Conservation (phyloP, 2,329 filamentous ascomycete species). For the Pseudogymnoascus sp. region DNA sequence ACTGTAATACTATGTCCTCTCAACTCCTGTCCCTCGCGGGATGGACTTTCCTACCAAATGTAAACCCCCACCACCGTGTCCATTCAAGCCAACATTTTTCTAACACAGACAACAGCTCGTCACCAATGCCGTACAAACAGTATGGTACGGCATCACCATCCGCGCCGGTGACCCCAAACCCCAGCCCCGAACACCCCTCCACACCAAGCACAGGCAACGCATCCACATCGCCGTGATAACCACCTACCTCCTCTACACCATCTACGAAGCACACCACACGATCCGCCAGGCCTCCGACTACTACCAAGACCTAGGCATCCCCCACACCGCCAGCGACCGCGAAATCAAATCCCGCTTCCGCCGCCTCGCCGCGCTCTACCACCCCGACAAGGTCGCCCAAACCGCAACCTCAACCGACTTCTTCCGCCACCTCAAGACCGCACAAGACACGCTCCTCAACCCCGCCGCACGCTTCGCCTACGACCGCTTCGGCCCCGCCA, state of each 20-base stretch:
- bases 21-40: constrained; percentile 45
- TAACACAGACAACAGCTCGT: constrained; percentile 50
- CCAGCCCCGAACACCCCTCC: constrained; percentile 58
- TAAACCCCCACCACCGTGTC: constrained; percentile 30
- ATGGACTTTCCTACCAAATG: constrained; percentile 55
- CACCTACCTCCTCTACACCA: constrained; percentile 79
- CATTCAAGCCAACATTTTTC: not conserved
- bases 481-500: constrained; percentile 73
- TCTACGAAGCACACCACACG: constrained; percentile 84
- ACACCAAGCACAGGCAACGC: constrained; percentile 64
- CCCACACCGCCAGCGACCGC: constrained; percentile 59
- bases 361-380: constrained; percentile 59
- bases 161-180: constrained; percentile 81
- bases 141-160: constrained; percentile 83
- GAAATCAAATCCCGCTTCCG: constrained; percentile 81
- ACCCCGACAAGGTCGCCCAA: constrained; percentile 68
- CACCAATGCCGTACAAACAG: constrained; percentile 65
- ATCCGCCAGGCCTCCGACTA: constrained; percentile 65
- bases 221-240: constrained; percentile 79
- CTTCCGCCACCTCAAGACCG: constrained; percentile 77
- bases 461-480: constrained; percentile 76
- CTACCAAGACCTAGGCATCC: constrained; percentile 68
- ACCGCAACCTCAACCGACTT: constrained; percentile 33
- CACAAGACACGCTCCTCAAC: constrained; percentile 74
- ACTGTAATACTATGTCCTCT: constrained; percentile 7